phyloP scores from a whole-genome alignment of 2,329 filamentous ascomycete genomes.

The Dothidotthia symphoricarpi region DNA sequence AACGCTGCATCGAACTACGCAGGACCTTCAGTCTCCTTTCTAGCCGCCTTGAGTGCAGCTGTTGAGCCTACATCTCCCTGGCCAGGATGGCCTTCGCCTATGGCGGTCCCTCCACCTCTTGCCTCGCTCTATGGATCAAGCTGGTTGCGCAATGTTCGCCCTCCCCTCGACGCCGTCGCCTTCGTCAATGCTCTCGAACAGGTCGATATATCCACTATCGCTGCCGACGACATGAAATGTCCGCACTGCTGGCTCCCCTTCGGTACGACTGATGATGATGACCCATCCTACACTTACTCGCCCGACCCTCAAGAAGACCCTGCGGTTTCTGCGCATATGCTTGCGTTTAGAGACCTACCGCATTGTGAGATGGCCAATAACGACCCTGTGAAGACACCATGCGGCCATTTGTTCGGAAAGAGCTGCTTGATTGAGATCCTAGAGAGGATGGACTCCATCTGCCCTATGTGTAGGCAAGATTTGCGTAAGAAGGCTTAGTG shows the following conservation, averaged over 20 bases:
- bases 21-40: too few species aligned
- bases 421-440: conserved; percentile 9
- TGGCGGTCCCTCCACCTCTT: too few species aligned
- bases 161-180: background rate
- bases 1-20: too few species aligned
- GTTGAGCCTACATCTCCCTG: too few species aligned
- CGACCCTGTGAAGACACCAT: conserved; percentile 10
- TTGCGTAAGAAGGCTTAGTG: background rate
- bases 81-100: too few species aligned
- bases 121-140: too few species aligned
- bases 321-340: background rate
- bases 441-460: conserved; percentile 2
- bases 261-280: conserved; percentile 7
- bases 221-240: conserved; percentile 6
- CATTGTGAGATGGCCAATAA: conserved; percentile 5
- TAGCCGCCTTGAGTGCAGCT: too few species aligned
- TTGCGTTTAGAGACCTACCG: conserved; percentile 2
- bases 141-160: too few species aligned
- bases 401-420: conserved; percentile 11
- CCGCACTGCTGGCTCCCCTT: conserved; percentile 13
- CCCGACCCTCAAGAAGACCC: background rate
- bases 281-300: background rate
- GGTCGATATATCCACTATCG: conserved; percentile 4
- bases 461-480: conserved; percentile 9
- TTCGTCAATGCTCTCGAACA: conserved; percentile 6